A percentile compares a stretch with the other conserved stretches of the same genome.
phyloP scores from a whole-genome alignment of 1,284 basidiomycete genomes.

The Ceratobasidium sp. region DNA sequence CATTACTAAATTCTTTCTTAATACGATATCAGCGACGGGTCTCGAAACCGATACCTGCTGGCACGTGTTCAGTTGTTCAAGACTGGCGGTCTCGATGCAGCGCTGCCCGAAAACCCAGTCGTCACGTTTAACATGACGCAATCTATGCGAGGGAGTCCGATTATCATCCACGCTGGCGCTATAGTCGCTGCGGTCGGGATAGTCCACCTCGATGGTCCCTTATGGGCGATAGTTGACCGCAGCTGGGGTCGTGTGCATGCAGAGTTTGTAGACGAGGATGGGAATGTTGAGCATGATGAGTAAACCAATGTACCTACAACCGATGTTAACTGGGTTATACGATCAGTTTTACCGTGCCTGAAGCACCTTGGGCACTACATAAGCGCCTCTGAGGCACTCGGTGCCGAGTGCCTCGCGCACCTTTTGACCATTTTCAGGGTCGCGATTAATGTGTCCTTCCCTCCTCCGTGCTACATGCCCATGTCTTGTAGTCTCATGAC shows the following conservation, averaged over 20 bases:
- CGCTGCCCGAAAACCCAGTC: neutral
- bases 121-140: neutral
- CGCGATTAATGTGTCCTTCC: neutral
- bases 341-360: no score
- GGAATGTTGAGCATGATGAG: neutral
- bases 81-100: neutral
- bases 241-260: neutral
- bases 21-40: no score
- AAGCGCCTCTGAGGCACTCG: no score
- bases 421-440: no score
- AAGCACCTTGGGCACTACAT: no score
- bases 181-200: neutral
- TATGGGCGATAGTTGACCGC: slow-evolving; percentile 1
- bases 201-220: neutral
- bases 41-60: neutral
- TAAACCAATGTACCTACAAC: no score
- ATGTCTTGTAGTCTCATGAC: neutral
- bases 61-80: neutral
- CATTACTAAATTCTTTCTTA: neutral
- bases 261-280: neutral
- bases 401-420: no score
- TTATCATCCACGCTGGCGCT: neutral
- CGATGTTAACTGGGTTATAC: no score
- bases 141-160: neutral
- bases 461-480: neutral